These are phyloP conservation scores for Teunomyces stri DNA, from an alignment of 805 yeast species.

Conservation along the genomic window DNA sequence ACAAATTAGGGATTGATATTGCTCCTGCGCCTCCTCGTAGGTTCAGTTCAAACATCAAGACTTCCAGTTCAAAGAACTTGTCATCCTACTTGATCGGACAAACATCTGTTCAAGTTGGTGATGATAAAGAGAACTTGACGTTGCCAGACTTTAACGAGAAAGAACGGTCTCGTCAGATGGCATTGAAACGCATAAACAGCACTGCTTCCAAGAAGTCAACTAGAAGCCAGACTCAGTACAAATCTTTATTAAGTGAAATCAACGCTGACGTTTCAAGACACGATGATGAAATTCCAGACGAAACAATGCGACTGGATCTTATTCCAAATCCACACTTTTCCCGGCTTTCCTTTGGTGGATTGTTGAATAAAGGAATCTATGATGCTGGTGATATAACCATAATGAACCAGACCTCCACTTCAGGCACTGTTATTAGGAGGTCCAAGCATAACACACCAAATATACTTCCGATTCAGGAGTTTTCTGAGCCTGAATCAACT, in stretches of 20 bases:
- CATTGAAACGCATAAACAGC: constrained; percentile 1
- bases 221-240: constrained; percentile 2
- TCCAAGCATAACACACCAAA: constrained; percentile 3
- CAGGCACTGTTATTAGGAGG: constrained; percentile 20
- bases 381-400: constrained; percentile 12
- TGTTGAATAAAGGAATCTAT: constrained; percentile 12
- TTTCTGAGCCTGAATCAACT: background rate
- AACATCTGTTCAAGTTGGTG: constrained; percentile 2
- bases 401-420: constrained; percentile 10
- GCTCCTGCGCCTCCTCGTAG: constrained; percentile 11
- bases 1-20: constrained; percentile 37
- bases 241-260: constrained; percentile 21
- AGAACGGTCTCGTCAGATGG: background rate
- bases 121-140: constrained; percentile 16
- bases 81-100: constrained; percentile 13
- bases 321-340: constrained; percentile 46
- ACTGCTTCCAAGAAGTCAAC: constrained; percentile 2
- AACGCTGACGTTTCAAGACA: constrained; percentile 13
- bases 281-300: constrained; percentile 7
- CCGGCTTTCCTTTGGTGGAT: constrained; percentile 40
- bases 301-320: constrained; percentile 14
- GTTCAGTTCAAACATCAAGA: constrained; percentile 25
- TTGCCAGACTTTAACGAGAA: constrained; percentile 11
- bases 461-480: background rate
- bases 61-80: constrained; percentile 37